Conservation (phyloP, 768 basidiomycete genomes). For the Gloeostereum incarnatum region DNA sequence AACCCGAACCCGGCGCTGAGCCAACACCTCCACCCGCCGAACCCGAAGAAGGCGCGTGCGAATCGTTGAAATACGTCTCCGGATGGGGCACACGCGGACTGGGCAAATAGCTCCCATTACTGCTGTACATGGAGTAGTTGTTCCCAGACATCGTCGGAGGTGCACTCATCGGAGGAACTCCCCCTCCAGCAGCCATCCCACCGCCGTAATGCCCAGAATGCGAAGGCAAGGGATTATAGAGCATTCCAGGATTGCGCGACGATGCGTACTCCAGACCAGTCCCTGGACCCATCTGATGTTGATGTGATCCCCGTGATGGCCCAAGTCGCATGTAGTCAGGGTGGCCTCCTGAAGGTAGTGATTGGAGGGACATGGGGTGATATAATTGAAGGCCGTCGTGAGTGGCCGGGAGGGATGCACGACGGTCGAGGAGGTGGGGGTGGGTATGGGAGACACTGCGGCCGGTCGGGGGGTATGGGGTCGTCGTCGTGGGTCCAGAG, state of each 20-base stretch:
- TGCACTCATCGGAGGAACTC: slow-evolving; percentile 47
- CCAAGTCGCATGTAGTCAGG: slow-evolving; percentile 25
- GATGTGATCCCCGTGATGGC: slow-evolving; percentile 11
- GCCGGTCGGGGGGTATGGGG: slow-evolving; percentile 54
- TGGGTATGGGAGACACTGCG: slow-evolving; percentile 32
- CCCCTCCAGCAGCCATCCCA: too few species aligned
- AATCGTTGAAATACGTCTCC: slow-evolving; percentile 25
- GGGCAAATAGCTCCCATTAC: slow-evolving; percentile 14
- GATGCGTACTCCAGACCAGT: slow-evolving; percentile 33
- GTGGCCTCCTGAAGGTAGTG: slow-evolving; percentile 30
- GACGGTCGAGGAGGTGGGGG: slow-evolving; percentile 37
- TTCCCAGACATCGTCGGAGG: slow-evolving; percentile 38
- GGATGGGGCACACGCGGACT: slow-evolving; percentile 25
- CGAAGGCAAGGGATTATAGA: slow-evolving; percentile 21
- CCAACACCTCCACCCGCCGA: too few species aligned
- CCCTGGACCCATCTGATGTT: slow-evolving; percentile 22
- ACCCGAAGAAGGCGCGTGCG: slow-evolving; percentile 21
- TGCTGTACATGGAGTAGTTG: slow-evolving; percentile 26
- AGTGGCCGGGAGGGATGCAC: slow-evolving; percentile 50
- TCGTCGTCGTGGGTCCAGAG: slow-evolving; percentile 68
- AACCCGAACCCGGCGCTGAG: slow-evolving; percentile 9
- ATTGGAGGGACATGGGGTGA: slow-evolving; percentile 72
- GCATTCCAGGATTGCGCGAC: slow-evolving; percentile 11
- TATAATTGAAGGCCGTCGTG: slow-evolving; percentile 68
- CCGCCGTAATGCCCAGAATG: slow-evolving; percentile 29